Percentiles rank a stretch among this genome's conserved stretches.
Evolutionary conservation across 2,329 filamentous ascomycete genomes (phyloP).

Genomic region (Colletotrichum sp.): DNA sequence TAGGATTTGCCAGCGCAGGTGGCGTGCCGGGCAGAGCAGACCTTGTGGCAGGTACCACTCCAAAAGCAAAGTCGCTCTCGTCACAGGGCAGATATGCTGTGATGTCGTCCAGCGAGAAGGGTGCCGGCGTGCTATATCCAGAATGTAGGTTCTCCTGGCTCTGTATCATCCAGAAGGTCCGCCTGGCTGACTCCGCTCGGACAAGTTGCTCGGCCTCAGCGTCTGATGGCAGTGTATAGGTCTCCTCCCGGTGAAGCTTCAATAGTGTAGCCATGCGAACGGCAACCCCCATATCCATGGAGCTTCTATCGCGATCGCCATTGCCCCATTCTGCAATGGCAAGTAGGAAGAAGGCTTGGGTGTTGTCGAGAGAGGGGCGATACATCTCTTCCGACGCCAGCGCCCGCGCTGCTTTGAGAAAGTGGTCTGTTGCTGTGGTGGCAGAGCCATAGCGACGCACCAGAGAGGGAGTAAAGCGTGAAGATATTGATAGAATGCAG

Average conservation of each 20-base stretch:
- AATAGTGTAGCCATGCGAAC: not conserved
- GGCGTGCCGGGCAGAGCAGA: not conserved
- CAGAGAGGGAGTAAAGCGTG: not conserved
- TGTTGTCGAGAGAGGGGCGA: not conserved
- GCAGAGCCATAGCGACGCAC: not conserved
- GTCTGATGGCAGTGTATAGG: not conserved
- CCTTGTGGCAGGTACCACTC: not conserved
- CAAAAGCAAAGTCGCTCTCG: not conserved
- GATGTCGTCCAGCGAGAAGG: not conserved
- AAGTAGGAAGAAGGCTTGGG: not conserved
- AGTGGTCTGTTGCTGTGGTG: not conserved
- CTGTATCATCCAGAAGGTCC: not conserved
- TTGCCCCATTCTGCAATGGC: not conserved
- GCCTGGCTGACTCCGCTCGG: not conserved
- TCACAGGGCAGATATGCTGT: not conserved
- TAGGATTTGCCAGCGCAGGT: not conserved
- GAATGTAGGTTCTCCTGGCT: not conserved
- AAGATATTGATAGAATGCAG: not conserved
- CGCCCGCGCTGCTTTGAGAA: not conserved
- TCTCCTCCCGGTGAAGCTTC: not conserved
- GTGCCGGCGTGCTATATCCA: not conserved
- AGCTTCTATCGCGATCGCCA: not conserved
- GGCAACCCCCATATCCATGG: not conserved
- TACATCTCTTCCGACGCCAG: not conserved
- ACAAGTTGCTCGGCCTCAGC: not conserved